Percentiles rank a stretch among this genome's conserved stretches.
Evolutionary conservation across 1,139 yeast species (phyloP).

Genomic region (Lodderomyces margitis): DNA sequence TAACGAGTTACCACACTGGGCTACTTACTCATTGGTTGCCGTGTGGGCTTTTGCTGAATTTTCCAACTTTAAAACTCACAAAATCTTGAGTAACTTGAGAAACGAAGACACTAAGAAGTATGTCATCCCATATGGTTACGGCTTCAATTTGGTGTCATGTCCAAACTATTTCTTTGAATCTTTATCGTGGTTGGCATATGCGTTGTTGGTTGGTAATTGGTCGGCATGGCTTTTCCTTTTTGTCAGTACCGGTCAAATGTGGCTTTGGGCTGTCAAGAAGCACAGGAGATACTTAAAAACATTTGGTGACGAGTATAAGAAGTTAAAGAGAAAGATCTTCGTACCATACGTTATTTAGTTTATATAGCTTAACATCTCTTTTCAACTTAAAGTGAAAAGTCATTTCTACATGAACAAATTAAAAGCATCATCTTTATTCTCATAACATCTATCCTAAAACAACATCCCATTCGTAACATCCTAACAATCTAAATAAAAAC

Average conservation of each 20-base stretch:
- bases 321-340: slow-evolving; percentile 60
- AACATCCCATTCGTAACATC: slow-evolving; percentile 21
- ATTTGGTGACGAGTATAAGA: slow-evolving; percentile 75
- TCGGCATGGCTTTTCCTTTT: slow-evolving; percentile 66
- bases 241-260: slow-evolving; percentile 79
- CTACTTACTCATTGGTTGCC: slow-evolving; percentile 32
- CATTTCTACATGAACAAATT: no score
- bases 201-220: slow-evolving; percentile 75
- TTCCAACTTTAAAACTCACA: slow-evolving; percentile 72
- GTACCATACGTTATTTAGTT: slow-evolving; percentile 46
- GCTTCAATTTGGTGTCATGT: slow-evolving; percentile 47
- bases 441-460: no score
- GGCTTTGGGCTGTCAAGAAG: slow-evolving; percentile 73
- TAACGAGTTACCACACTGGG: slow-evolving; percentile 25
- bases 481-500: no score
- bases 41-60: slow-evolving; percentile 67
- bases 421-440: no score
- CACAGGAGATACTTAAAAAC: slow-evolving; percentile 65
- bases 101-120: slow-evolving; percentile 21
- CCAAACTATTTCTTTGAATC: slow-evolving; percentile 93
- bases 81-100: slow-evolving; percentile 57
- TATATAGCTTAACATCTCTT: no score
- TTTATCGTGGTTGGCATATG: slow-evolving; percentile 67
- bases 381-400: no score
- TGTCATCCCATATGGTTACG: slow-evolving; percentile 47